Conservation (phyloP, 2,329 filamentous ascomycete genomes). For the Xylariales sp. region DNA sequence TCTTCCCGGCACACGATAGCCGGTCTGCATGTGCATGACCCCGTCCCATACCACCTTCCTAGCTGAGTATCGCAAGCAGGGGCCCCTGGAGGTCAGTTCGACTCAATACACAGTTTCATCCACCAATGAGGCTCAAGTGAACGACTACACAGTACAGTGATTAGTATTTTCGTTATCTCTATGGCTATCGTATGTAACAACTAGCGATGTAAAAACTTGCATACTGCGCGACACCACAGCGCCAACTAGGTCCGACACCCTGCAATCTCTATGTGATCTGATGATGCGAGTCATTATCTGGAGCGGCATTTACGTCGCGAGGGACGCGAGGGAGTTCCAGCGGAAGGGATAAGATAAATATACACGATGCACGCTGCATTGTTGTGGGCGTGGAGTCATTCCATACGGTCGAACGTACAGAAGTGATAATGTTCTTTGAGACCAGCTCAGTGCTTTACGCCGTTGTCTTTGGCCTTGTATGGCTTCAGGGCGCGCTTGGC, state of each 20-base stretch:
- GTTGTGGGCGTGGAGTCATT: background rate
- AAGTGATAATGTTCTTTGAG: conserved; percentile 11
- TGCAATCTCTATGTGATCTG: background rate
- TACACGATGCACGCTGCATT: background rate
- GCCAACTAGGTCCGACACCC: background rate
- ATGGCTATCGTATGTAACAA: background rate
- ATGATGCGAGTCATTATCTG: conserved; percentile 4
- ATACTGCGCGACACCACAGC: background rate
- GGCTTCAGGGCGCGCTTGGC: conserved; percentile 10
- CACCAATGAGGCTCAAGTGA: conserved; percentile 5
- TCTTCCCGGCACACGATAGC: too few species aligned
- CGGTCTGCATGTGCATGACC: too few species aligned
- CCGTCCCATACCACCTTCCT: conserved; percentile 2
- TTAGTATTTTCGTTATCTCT: conserved; percentile 4
- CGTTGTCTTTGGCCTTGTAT: conserved; percentile 9
- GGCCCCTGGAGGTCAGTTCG: background rate
- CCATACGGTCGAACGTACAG: background rate
- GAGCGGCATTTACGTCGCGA: background rate
- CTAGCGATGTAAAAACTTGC: background rate
- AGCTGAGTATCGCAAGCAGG: background rate
- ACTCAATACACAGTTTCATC: background rate
- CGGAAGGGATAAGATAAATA: background rate
- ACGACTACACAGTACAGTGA: background rate
- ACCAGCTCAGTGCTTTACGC: conserved; percentile 9
- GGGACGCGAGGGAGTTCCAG: background rate